phyloP scores from a whole-genome alignment of 495 filamentous ascomycete species.

The Aspergillus haitiensis region DNA sequence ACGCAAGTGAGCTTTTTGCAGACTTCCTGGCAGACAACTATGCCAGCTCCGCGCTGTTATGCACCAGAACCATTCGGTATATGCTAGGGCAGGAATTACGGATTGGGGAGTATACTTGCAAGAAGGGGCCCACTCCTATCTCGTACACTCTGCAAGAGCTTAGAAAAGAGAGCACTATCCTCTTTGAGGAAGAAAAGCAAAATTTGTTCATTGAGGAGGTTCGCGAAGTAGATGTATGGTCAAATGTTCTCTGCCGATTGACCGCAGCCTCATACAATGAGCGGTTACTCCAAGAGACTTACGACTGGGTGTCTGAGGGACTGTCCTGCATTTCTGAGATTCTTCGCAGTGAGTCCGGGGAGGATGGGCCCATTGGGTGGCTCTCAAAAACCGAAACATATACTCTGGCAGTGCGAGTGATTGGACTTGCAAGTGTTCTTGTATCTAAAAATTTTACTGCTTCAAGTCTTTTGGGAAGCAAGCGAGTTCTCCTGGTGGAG shows the following conservation, averaged over 20 bases:
- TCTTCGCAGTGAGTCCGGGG: conserved; percentile 20
- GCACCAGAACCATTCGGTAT: conserved; percentile 31
- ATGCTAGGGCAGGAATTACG: conserved; percentile 29
- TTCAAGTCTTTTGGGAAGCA: conserved; percentile 29
- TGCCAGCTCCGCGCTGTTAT: conserved; percentile 35
- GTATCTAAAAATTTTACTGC: conserved; percentile 41
- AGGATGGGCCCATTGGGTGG: conserved; percentile 72
- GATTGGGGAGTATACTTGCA: conserved; percentile 26
- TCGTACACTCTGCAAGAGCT: conserved; percentile 48
- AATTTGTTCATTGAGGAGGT: conserved; percentile 86
- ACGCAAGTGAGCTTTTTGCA: conserved; percentile 49
- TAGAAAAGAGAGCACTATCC: conserved; percentile 61
- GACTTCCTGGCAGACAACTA: conserved; percentile 45
- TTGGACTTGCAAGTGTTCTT: conserved; percentile 42
- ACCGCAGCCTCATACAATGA: conserved; percentile 25
- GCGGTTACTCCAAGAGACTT: conserved; percentile 32
- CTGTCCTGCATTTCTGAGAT: conserved; percentile 49
- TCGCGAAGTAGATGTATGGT: conserved; percentile 68
- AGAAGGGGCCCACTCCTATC: conserved; percentile 35
- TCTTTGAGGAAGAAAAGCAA: conserved; percentile 88
- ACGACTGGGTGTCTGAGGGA: conserved; percentile 59
- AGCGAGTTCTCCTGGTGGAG: conserved; percentile 22
- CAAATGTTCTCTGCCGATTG: conserved; percentile 42
- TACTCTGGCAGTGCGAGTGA: conserved; percentile 61
- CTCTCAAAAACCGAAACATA: conserved; percentile 71